A percentile compares a stretch with the other conserved stretches of the same genome.
Conservation (phyloP, 495 filamentous ascomycete species). For the Patellaria atrata region DNA sequence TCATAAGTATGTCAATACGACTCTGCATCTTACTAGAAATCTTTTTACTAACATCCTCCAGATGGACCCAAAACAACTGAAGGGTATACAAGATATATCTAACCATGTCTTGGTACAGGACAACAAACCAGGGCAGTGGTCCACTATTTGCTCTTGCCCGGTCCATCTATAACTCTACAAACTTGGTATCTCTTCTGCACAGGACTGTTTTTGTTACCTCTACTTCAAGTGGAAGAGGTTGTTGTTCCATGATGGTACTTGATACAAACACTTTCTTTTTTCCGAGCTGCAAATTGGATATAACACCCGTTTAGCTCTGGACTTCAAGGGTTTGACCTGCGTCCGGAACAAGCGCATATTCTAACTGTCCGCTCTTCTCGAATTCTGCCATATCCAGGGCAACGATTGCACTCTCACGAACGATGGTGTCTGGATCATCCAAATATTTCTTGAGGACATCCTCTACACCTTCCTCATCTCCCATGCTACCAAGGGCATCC, state of each 20-base stretch:
- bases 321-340: slow-evolving; percentile 7
- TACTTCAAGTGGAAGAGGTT: too few relatives aligned
- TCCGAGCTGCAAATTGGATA: too few relatives aligned
- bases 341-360: slow-evolving; percentile 82
- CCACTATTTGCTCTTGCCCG: too few relatives aligned
- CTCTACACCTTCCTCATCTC: slow-evolving; percentile 86
- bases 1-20: slow-evolving; percentile 47
- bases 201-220: too few relatives aligned
- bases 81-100: not conserved
- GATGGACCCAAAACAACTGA: slow-evolving; percentile 51
- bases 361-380: slow-evolving; percentile 73
- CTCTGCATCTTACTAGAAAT: slow-evolving; percentile 1
- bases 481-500: slow-evolving; percentile 90
- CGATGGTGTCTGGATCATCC: slow-evolving; percentile 80
- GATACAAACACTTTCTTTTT: too few relatives aligned
- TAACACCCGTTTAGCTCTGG: too few relatives aligned
- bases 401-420: slow-evolving; percentile 86
- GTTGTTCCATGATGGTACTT: too few relatives aligned
- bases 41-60: slow-evolving; percentile 23
- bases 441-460: slow-evolving; percentile 69
- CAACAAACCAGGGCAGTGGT: too few relatives aligned
- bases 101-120: too few relatives aligned
- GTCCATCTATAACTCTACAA: too few relatives aligned
- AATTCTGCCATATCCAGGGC: slow-evolving; percentile 97
- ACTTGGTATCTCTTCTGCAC: too few relatives aligned